phyloP scores from a whole-genome alignment of 495 filamentous ascomycete species.

The Trichoderma gamsii region DNA sequence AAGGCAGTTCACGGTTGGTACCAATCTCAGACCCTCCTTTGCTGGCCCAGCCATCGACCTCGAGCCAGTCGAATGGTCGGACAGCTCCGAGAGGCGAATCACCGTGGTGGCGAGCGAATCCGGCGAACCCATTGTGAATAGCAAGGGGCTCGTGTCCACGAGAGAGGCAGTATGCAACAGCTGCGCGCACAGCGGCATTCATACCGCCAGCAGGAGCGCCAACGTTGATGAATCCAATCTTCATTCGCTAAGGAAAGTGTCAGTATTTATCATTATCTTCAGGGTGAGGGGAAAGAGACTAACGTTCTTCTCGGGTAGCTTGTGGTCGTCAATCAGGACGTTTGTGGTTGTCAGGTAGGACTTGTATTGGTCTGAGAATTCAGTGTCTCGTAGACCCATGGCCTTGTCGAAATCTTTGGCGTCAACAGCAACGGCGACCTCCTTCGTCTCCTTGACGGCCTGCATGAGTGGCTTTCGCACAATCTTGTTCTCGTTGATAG shows the following conservation, averaged over 20 bases:
- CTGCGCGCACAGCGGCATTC: constrained; percentile 93
- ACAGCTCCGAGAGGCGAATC: constrained; percentile 79
- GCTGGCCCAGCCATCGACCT: constrained; percentile 90
- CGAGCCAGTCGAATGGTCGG: constrained; percentile 80
- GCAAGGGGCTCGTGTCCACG: constrained; percentile 87
- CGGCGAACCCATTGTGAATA: constrained; percentile 96
- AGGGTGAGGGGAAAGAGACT: constrained; percentile 19
- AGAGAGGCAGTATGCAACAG: constrained; percentile 91
- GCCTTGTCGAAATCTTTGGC: constrained; percentile 76
- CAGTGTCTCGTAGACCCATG: constrained; percentile 80
- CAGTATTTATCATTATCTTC: constrained; percentile 17
- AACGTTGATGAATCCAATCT: constrained; percentile 91
- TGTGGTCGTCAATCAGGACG: constrained; percentile 35
- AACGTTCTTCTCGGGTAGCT: constrained; percentile 69
- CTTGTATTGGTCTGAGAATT: constrained; percentile 89
- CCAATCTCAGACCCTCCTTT: constrained; percentile 97
- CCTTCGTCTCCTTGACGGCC: constrained; percentile 77
- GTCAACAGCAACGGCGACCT: constrained; percentile 73
- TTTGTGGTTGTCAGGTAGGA: constrained; percentile 85
- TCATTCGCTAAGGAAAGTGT: constrained; percentile 60
- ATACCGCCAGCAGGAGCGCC: constrained; percentile 98
- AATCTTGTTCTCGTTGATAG: constrained; percentile 97
- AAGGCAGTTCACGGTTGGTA: constrained; percentile 87
- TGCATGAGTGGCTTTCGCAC: constrained; percentile 79
- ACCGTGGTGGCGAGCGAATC: constrained; percentile 81